Percentiles rank a stretch among this genome's conserved stretches.
These are phyloP conservation scores for Suillus tomentosus DNA, from an alignment of 768 basidiomycete genomes.

Conservation along the genomic window DNA sequence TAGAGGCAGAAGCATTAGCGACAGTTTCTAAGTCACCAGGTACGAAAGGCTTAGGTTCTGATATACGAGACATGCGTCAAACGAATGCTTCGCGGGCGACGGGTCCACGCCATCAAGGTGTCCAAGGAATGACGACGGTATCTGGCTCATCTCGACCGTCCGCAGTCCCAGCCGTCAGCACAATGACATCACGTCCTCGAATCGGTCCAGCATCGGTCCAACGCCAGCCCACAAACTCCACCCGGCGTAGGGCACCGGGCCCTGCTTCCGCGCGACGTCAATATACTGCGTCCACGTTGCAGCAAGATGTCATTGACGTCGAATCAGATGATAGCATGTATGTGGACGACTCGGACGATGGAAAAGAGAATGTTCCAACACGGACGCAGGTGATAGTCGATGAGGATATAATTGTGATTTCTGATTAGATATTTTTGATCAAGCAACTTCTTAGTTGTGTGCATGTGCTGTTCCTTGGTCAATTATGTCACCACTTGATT, in stretches of 20 bases:
- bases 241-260: not conserved
- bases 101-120: not conserved
- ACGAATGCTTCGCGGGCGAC: not conserved
- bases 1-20: constrained; percentile 24
- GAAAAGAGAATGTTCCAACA: constrained; percentile 67
- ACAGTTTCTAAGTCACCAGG: constrained; percentile 5
- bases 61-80: not conserved
- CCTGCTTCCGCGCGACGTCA: not conserved
- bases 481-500: not conserved
- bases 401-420: constrained; percentile 55
- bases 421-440: constrained; percentile 23
- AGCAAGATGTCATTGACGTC: constrained; percentile 41
- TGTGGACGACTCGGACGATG: constrained; percentile 35
- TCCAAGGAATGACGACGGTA: not conserved
- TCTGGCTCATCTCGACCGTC: not conserved
- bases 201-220: not conserved
- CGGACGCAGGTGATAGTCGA: constrained; percentile 41
- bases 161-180: not conserved
- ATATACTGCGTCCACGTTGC: not conserved
- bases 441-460: not conserved
- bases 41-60: not conserved
- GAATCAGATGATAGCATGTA: constrained; percentile 42
- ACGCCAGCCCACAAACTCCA: not conserved
- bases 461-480: not conserved
- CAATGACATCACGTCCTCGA: not conserved